phyloP scores from a whole-genome alignment of 192 early-diverging fungal genomes.

The Martensiomyces pterosporus region DNA sequence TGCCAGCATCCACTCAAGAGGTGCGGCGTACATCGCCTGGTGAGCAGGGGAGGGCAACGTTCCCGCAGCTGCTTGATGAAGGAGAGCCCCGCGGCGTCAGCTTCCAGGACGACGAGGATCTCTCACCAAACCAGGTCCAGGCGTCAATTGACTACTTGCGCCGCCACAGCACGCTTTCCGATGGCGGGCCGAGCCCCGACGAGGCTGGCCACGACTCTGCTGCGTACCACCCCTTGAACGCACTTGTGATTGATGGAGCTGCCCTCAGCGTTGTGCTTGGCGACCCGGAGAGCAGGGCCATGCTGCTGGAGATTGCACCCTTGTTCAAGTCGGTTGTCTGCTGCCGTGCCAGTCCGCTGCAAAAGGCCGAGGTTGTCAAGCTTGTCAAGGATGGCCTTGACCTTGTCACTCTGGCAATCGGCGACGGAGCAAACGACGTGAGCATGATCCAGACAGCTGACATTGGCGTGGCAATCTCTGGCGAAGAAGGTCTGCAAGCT shows the following conservation, averaged over 20 bases:
- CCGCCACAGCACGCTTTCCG: constrained; percentile 27
- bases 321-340: constrained; percentile 84
- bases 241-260: constrained; percentile 81
- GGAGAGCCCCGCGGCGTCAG: background rate
- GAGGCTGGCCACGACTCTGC: constrained; percentile 9
- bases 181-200: constrained; percentile 3
- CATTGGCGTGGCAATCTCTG: constrained; percentile 73
- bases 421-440: constrained; percentile 87
- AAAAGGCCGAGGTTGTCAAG: constrained; percentile 93
- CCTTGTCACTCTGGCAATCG: constrained; percentile 66
- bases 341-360: constrained; percentile 87
- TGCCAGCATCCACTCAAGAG: background rate
- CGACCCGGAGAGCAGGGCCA: constrained; percentile 30
- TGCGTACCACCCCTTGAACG: constrained; percentile 49
- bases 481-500: constrained; percentile 85
- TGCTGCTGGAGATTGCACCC: constrained; percentile 64
- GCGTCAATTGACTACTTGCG: constrained; percentile 43
- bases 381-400: constrained; percentile 74
- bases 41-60: constrained; percentile 5
- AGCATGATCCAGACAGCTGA: constrained; percentile 97
- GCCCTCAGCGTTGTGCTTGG: constrained; percentile 53
- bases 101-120: constrained; percentile 8
- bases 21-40: background rate
- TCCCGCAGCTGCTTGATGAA: constrained; percentile 7
- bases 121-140: constrained; percentile 33